phyloP scores from a whole-genome alignment of 768 basidiomycete species.

The Naganishia onofrii region DNA sequence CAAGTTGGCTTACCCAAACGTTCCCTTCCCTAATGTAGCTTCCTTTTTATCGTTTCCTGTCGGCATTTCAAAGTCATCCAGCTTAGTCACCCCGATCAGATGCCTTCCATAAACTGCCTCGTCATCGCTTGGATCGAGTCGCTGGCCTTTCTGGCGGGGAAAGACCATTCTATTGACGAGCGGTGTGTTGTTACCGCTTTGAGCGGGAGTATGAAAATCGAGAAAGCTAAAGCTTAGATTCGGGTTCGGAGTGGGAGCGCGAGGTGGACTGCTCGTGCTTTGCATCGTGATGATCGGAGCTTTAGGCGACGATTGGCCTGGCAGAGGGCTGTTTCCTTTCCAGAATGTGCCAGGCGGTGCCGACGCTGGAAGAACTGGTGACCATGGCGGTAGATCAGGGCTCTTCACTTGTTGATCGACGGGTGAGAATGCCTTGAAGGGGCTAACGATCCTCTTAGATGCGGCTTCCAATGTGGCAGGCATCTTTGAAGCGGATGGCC shows the following conservation, averaged over 20 bases:
- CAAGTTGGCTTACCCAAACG: slow-evolving; percentile 28
- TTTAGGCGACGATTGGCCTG: background rate
- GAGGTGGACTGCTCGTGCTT: background rate
- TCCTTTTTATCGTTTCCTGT: slow-evolving; percentile 24
- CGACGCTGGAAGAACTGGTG: background rate
- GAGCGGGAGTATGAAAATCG: slow-evolving; percentile 7
- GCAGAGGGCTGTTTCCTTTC: background rate
- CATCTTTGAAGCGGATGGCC: background rate
- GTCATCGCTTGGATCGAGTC: slow-evolving; percentile 27
- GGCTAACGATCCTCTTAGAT: background rate
- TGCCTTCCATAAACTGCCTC: slow-evolving; percentile 9
- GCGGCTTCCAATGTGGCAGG: background rate
- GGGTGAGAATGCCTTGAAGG: background rate
- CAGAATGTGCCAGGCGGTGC: background rate
- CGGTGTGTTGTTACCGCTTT: background rate
- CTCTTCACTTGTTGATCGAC: background rate
- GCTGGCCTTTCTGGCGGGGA: background rate
- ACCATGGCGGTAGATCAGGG: background rate
- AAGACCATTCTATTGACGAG: background rate
- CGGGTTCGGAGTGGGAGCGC: slow-evolving; percentile 24
- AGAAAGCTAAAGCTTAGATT: slow-evolving; percentile 16
- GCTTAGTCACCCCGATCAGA: slow-evolving; percentile 23
- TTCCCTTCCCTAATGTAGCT: slow-evolving; percentile 31
- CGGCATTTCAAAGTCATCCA: slow-evolving; percentile 22
- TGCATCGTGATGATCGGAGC: background rate